phyloP scores from a whole-genome alignment of 495 filamentous ascomycete species.

The Penicillium soppii region DNA sequence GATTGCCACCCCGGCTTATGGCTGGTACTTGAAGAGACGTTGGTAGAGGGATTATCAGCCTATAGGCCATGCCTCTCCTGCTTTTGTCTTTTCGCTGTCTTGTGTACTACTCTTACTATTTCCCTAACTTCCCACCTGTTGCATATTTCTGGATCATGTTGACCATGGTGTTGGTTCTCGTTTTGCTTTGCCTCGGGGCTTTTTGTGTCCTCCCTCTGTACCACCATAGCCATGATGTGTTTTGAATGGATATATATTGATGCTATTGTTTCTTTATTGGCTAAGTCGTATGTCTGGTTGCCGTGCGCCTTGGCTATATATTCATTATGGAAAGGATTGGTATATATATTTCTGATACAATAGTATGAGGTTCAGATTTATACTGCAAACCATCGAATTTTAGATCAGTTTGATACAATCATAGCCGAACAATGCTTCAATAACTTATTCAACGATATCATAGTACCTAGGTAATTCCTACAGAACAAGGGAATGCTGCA shows the following conservation, averaged over 20 bases:
- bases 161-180: constrained; percentile 33
- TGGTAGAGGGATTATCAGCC: constrained; percentile 41
- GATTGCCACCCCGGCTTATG: constrained; percentile 74
- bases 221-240: constrained; percentile 30
- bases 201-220: constrained; percentile 21
- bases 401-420: no score
- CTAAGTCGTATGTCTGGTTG: no score
- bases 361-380: no score
- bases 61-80: constrained; percentile 2
- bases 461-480: no score
- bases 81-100: constrained; percentile 15
- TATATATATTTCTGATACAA: no score
- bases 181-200: constrained; percentile 20
- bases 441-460: no score
- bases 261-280: not conserved
- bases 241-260: constrained; percentile 29
- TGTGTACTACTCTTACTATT: constrained; percentile 14
- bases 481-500: no score
- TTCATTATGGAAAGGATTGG: no score
- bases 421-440: no score
- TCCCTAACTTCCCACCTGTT: constrained; percentile 22
- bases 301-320: no score
- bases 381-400: no score
- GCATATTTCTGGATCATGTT: constrained; percentile 34
- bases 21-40: constrained; percentile 89